Conservation (phyloP, 805 yeast species). For the Komagataella phaffii region DNA sequence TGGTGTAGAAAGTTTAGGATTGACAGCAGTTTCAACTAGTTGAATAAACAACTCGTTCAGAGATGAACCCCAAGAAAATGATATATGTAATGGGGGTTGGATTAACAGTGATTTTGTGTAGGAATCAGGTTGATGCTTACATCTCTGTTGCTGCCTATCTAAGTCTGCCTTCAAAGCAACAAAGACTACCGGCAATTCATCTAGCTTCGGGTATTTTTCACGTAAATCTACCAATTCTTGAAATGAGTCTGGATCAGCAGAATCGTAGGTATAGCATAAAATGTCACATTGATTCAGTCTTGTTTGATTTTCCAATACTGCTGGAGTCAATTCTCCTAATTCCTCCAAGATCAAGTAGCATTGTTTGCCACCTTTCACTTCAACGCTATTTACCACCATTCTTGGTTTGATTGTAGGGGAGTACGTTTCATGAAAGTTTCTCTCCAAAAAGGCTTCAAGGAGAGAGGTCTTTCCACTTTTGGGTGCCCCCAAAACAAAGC, state of each 20-base stretch:
- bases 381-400: conserved; percentile 84
- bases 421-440: conserved; percentile 56
- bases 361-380: conserved; percentile 88
- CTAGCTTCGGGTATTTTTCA: conserved; percentile 38
- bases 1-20: conserved; percentile 69
- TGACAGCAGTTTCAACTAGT: conserved; percentile 75
- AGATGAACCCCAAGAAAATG: conserved; percentile 83
- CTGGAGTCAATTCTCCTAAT: conserved; percentile 75
- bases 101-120: conserved; percentile 54
- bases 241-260: conserved; percentile 92
- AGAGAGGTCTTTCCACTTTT: conserved; percentile 82
- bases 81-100: conserved; percentile 80
- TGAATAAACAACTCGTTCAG: conserved; percentile 75
- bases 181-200: conserved; percentile 66
- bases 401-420: conserved; percentile 75
- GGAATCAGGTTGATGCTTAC: conserved; percentile 76
- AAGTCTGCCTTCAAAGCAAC: conserved; percentile 93
- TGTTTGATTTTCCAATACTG: conserved; percentile 55
- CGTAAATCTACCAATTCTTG: conserved; percentile 67
- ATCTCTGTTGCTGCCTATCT: conserved; percentile 90
- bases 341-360: conserved; percentile 87
- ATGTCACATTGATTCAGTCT: conserved; percentile 83
- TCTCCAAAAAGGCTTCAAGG: conserved; percentile 67
- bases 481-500: conserved; percentile 76
- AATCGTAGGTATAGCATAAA: conserved; percentile 79